phyloP scores from a whole-genome alignment of 768 basidiomycete species.

The Rhodotorula graminis region DNA sequence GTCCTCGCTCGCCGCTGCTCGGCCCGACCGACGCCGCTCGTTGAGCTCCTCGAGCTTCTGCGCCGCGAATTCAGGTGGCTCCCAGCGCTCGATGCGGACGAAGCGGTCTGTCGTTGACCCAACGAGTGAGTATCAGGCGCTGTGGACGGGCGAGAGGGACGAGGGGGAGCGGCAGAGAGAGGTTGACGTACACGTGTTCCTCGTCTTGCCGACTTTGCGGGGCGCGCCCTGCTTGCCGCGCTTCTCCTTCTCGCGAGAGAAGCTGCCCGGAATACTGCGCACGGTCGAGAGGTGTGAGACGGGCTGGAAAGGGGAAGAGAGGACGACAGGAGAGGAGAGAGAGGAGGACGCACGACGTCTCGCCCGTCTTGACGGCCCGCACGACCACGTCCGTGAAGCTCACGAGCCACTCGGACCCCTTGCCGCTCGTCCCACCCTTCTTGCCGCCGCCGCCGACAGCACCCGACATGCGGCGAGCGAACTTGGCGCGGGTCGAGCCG shows the following conservation, averaged over 20 bases:
- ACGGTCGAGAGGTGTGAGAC: constrained; percentile 13
- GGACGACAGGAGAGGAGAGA: not conserved
- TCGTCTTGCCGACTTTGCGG: constrained; percentile 37
- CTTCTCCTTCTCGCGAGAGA: constrained; percentile 36
- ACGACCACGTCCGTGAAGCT: constrained; percentile 93
- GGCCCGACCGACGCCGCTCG: constrained; percentile 3
- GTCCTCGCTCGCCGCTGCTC: not conserved
- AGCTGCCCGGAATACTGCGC: constrained; percentile 29
- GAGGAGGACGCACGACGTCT: constrained; percentile 55
- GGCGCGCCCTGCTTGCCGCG: constrained; percentile 37
- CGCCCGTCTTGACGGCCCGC: constrained; percentile 82
- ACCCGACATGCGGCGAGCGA: constrained; percentile 1
- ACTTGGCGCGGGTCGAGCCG: not conserved
- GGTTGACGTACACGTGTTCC: constrained; percentile 31
- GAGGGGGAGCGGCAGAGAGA: not conserved
- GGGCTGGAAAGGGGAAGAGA: not conserved
- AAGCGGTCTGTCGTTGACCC: constrained; percentile 31
- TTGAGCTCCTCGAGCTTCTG: constrained; percentile 22
- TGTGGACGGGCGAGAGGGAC: too few relatives aligned
- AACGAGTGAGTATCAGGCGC: too few relatives aligned
- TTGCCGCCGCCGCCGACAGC: too few relatives aligned
- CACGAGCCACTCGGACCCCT: constrained; percentile 91
- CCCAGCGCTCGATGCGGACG: constrained; percentile 40
- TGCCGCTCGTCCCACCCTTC: constrained; percentile 41
- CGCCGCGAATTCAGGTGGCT: constrained; percentile 7